A percentile compares a stretch with the other conserved stretches of the same genome.
phyloP scores from a whole-genome alignment of 257 asterid genomes.

The Salvia miltiorrhiza region DNA sequence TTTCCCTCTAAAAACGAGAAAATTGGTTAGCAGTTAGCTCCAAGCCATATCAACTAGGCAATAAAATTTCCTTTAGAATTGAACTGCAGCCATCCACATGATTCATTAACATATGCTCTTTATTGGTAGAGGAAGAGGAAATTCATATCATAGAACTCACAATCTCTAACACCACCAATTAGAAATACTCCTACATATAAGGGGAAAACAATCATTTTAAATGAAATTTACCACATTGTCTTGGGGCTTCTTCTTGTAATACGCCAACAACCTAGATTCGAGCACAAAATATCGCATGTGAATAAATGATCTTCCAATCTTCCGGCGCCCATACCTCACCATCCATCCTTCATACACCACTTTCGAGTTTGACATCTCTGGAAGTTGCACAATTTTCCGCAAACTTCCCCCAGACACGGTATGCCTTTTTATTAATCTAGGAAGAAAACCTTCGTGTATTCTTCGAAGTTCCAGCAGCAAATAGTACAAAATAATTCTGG shows the following conservation, averaged over 20 bases:
- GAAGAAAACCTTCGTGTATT: not conserved
- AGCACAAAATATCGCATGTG: slow-evolving; percentile 98
- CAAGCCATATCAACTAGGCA: slow-evolving; percentile 20
- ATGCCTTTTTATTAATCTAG: slow-evolving; percentile 7
- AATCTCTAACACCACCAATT: not conserved
- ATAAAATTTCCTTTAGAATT: slow-evolving; percentile 7
- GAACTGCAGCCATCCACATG: slow-evolving; percentile 14
- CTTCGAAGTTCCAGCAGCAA: slow-evolving; percentile 17
- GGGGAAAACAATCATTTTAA: not conserved
- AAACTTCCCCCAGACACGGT: slow-evolving; percentile 17
- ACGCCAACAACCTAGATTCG: slow-evolving; percentile 82
- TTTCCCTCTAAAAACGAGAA: slow-evolving; percentile 4
- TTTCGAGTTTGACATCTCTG: slow-evolving; percentile 73
- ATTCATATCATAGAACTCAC: not conserved
- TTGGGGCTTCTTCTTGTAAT: slow-evolving; percentile 96
- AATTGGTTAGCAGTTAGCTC: not conserved
- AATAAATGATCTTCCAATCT: slow-evolving; percentile 89
- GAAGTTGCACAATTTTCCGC: slow-evolving; percentile 15
- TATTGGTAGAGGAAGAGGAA: slow-evolving; percentile 8
- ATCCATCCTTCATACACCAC: slow-evolving; percentile 98
- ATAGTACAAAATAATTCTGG: slow-evolving; percentile 23
- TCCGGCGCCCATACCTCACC: slow-evolving; percentile 98
- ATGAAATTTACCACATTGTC: slow-evolving; percentile 65
- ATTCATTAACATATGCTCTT: not conserved
- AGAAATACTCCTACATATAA: not conserved